Evolutionary conservation across 2,329 filamentous ascomycete species (phyloP), one percentile per base, ranked within the genome.

Genomic region (Alternaria triticimaculans): DNA sequence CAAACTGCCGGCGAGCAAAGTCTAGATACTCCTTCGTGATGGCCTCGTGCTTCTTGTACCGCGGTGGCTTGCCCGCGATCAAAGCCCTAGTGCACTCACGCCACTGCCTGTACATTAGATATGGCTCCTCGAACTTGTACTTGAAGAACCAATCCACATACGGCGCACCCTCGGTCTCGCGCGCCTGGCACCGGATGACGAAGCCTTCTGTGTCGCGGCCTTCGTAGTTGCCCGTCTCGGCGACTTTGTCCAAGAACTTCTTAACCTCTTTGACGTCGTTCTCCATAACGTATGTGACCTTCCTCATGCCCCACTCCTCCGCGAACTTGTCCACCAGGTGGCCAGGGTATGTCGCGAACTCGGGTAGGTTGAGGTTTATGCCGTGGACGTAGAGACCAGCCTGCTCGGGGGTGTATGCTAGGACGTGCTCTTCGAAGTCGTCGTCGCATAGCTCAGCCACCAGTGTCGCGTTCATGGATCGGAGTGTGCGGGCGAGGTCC

Each of bases 101-200:
- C 96, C 96, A 99, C 82, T 99, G 96, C 23, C 96, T 90, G 82
- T 98, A 99, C 93, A 99, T 96, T 64, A 99, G 84, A 78, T 99
- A 99, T 0, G 96, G 96, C 82, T 99, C 96, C 76, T 99, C 96
- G 64, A 99, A 99, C 83, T 99, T 99, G 87, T 94, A 99, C 82
- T 99, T 99, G 89, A 99, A 99, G 82, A 99, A 99, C 96, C 96
- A 99, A 79, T 99, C 94, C n/a, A 87, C 83, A 78, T 90, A 96
- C 0, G 87, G 86, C 2, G 79, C 80, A 14, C 79, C 77, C 1
- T 80, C 82, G 0, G 84, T 83, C 26, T 88, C 80, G 76, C 84
- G 84, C 84, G 89, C 82, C 89, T 92, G 86, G 65, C 96, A 98
- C 60, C 96, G 90, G 71, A 99, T 91, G 61, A 99, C 96, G 72